Evolutionary conservation across 1,284 basidiomycete genomes (phyloP).

Genomic region (Rhizopogon parksii): DNA sequence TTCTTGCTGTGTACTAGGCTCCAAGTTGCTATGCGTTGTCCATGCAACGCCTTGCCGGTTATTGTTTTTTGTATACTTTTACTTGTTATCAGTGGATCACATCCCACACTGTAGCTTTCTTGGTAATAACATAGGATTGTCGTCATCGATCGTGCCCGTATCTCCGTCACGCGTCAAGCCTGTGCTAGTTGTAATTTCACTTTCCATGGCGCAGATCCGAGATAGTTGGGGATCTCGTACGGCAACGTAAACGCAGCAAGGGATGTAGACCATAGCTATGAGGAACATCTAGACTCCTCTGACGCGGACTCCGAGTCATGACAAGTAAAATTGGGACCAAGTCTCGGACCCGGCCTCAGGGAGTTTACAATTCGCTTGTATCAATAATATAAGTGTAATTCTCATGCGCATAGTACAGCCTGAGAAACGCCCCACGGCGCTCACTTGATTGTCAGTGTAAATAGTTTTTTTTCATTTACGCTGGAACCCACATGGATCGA

Average conservation of each 20-base stretch:
- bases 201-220: background rate
- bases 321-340: too few species aligned
- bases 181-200: background rate
- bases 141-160: background rate
- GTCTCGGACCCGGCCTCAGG: too few species aligned
- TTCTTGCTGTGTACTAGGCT: background rate
- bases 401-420: background rate
- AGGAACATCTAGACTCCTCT: too few species aligned
- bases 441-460: background rate
- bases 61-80: background rate
- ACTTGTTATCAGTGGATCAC: background rate
- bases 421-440: background rate
- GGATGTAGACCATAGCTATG: too few species aligned
- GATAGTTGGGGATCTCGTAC: background rate
- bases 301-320: too few species aligned
- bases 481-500: background rate
- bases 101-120: background rate
- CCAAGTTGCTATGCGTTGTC: background rate
- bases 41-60: background rate
- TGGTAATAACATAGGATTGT: background rate
- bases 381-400: too few species aligned
- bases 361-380: too few species aligned
- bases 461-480: background rate
- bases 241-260: background rate
- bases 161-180: background rate